Percentiles rank a stretch among this genome's conserved stretches.
Conservation (phyloP, 2,329 filamentous ascomycete species). For the Hypoxylon sp. region DNA sequence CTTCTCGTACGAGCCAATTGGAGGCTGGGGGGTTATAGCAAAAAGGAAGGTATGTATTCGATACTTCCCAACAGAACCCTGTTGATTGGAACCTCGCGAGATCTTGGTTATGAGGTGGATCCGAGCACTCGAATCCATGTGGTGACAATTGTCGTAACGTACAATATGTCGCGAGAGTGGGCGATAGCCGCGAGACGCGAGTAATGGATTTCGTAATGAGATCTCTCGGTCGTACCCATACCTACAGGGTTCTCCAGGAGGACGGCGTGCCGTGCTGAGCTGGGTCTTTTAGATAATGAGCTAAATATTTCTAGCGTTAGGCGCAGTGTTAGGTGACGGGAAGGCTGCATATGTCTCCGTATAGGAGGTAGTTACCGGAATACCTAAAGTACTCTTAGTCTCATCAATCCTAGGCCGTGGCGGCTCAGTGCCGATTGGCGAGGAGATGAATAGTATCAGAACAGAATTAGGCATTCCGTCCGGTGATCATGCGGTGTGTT, state of each 20-base stretch:
- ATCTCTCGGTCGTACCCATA: constrained; percentile 37
- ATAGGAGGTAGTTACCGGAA: not conserved
- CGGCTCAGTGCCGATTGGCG: constrained; percentile 1
- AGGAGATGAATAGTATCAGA: not conserved
- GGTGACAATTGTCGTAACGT: constrained; percentile 20
- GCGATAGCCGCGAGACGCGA: constrained; percentile 15
- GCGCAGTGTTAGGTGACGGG: constrained; percentile 19
- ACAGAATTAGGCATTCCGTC: not conserved
- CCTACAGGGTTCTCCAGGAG: constrained; percentile 37
- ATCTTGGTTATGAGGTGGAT: constrained; percentile 40
- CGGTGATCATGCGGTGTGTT: not conserved
- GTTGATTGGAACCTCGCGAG: constrained; percentile 20
- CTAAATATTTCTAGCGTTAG: constrained; percentile 28
- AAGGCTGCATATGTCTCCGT: constrained; percentile 16
- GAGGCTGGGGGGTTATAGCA: constrained; percentile 21
- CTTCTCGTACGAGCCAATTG: constrained; percentile 18
- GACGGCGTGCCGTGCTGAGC: constrained; percentile 10
- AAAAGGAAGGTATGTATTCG: constrained; percentile 32
- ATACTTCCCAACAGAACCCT: constrained; percentile 34
- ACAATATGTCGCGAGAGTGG: constrained; percentile 35
- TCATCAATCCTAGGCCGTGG: constrained; percentile 1
- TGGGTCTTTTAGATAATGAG: constrained; percentile 16
- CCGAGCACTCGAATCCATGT: constrained; percentile 36
- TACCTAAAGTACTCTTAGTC: not conserved
- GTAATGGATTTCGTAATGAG: constrained; percentile 24